Evolutionary conservation across 768 basidiomycete genomes (phyloP).

Genomic region (Lactifluus hygrophoroides): DNA sequence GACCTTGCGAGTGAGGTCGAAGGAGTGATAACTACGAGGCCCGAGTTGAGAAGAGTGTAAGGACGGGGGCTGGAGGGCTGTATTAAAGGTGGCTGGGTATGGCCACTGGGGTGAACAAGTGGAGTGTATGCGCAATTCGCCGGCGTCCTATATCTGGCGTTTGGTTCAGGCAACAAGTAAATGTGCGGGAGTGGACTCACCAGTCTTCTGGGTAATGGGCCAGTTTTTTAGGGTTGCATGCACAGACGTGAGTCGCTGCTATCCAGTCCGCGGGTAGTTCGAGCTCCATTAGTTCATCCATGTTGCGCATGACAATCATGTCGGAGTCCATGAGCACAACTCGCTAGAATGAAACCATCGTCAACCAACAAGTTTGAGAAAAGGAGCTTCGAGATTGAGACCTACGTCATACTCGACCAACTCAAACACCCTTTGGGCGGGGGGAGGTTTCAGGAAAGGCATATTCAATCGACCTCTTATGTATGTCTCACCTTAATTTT

Average conservation of each 20-base stretch:
- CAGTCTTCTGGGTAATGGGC: constrained; percentile 86
- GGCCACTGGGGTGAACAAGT: constrained; percentile 37
- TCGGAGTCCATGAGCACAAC: constrained; percentile 80
- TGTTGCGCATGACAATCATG: constrained; percentile 76
- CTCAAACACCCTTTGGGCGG: constrained; percentile 45
- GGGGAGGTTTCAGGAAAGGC: not conserved
- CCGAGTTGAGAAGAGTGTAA: constrained; percentile 81
- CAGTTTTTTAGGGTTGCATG: constrained; percentile 86
- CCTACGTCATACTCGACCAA: constrained; percentile 58
- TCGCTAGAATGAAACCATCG: constrained; percentile 36
- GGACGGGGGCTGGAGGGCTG: constrained; percentile 52
- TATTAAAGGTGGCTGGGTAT: constrained; percentile 37
- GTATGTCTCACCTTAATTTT: constrained; percentile 38
- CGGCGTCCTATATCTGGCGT: constrained; percentile 49
- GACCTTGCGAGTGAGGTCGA: constrained; percentile 44
- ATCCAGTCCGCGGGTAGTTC: constrained; percentile 60
- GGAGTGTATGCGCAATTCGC: constrained; percentile 80
- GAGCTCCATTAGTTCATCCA: constrained; percentile 64
- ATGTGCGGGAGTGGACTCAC: constrained; percentile 33
- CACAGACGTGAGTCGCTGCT: constrained; percentile 83
- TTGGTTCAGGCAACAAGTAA: constrained; percentile 4
- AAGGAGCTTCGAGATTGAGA: not conserved
- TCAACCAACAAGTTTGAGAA: not conserved
- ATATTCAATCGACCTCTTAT: not conserved
- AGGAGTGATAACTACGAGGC: constrained; percentile 78